Evolutionary conservation across 345 rosid genomes (phyloP).

Genomic region (Salix viminalis): DNA sequence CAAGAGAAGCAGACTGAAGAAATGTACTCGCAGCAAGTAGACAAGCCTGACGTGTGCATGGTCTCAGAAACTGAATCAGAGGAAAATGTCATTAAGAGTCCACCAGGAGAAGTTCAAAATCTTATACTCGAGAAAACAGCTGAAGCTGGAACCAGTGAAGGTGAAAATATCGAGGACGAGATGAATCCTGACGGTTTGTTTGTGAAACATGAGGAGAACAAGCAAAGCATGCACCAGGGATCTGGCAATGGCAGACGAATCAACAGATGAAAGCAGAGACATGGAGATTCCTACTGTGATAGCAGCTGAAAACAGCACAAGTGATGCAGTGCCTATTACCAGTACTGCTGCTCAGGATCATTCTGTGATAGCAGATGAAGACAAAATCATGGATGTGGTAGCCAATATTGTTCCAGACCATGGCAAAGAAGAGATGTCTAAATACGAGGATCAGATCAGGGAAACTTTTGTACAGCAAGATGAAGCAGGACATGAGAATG

Average conservation of each 20-base stretch:
- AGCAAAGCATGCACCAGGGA: no score
- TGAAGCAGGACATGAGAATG: slow-evolving; percentile 15
- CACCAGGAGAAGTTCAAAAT: neutral
- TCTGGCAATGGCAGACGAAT: no score
- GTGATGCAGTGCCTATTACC: no score
- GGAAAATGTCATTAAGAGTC: neutral
- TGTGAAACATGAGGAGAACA: slow-evolving; percentile 4
- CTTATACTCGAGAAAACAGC: slow-evolving; percentile 8
- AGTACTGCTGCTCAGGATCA: no score
- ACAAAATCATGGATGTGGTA: neutral
- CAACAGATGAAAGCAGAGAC: neutral
- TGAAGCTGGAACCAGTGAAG: neutral
- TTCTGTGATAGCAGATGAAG: neutral
- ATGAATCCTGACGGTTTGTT: neutral
- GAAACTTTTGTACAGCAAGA: neutral
- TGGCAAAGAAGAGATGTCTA: neutral
- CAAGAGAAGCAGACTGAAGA: slow-evolving; percentile 13
- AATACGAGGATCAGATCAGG: neutral
- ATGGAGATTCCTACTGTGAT: neutral
- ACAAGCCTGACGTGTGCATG: slow-evolving; percentile 2
- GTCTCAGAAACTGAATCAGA: slow-evolving; percentile 5
- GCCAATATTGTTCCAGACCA: slow-evolving; percentile 3
- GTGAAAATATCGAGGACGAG: slow-evolving; percentile 8
- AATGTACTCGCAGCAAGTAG: slow-evolving; percentile 4
- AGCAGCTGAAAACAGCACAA: neutral